phyloP scores from a whole-genome alignment of 2,329 filamentous ascomycete genomes.

The Ilyonectria sp. region DNA sequence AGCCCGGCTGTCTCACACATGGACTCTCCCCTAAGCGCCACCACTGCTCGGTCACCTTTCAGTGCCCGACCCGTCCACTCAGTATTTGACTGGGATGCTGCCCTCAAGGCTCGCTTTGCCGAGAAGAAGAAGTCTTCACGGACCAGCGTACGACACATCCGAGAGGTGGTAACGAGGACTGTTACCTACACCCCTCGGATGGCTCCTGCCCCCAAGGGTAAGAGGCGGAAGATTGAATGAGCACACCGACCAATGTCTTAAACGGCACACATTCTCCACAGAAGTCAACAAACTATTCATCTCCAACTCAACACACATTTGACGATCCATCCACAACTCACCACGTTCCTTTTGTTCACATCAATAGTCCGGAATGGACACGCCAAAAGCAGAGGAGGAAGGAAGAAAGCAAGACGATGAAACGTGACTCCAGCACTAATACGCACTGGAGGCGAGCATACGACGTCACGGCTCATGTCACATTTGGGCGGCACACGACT shows the following conservation, averaged over 20 bases:
- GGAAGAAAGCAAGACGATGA: slow-evolving; percentile 22
- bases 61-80: slow-evolving; percentile 76
- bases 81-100: slow-evolving; percentile 84
- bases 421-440: slow-evolving; percentile 30
- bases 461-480: slow-evolving; percentile 22
- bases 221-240: slow-evolving; percentile 82
- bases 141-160: slow-evolving; percentile 79
- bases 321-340: slow-evolving; percentile 44
- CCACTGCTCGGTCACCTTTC: slow-evolving; percentile 78
- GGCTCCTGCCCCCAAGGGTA: slow-evolving; percentile 91
- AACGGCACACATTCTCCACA: slow-evolving; percentile 25
- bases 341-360: slow-evolving; percentile 49
- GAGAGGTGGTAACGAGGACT: slow-evolving; percentile 94
- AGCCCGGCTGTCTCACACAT: slow-evolving; percentile 78
- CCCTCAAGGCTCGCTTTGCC: slow-evolving; percentile 76
- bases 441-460: slow-evolving; percentile 31
- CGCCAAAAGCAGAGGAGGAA: slow-evolving; percentile 38
- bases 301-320: slow-evolving; percentile 23
- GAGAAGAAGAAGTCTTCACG: slow-evolving; percentile 72
- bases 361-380: slow-evolving; percentile 29
- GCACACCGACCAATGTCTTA: slow-evolving; percentile 8
- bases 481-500: slow-evolving; percentile 23
- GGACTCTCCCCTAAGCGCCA: slow-evolving; percentile 79
- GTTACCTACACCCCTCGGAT: slow-evolving; percentile 92
- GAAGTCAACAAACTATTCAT: slow-evolving; percentile 23